phyloP scores from a whole-genome alignment of 768 basidiomycete species.

The Tulasnella sp. region DNA sequence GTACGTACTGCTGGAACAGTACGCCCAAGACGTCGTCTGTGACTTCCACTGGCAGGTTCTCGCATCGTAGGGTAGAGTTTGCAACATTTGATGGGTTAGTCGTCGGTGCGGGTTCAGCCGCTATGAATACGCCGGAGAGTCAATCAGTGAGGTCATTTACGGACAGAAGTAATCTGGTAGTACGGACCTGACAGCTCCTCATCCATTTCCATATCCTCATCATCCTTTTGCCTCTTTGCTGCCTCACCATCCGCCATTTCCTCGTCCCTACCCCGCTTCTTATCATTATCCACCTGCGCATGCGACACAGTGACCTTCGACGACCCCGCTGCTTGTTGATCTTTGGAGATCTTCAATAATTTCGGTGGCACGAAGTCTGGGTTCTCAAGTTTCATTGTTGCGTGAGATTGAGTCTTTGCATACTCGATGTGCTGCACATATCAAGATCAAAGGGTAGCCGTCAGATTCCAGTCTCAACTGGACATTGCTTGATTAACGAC shows the following conservation, averaged over 20 bases:
- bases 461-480: conserved; percentile 6
- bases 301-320: conserved; percentile 30
- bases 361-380: conserved; percentile 67
- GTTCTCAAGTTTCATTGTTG: conserved; percentile 69
- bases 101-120: conserved; percentile 28
- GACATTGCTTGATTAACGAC: conserved; percentile 16
- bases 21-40: conserved; percentile 78
- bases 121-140: conserved; percentile 25
- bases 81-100: conserved; percentile 23
- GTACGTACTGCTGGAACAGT: conserved; percentile 80
- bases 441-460: background rate
- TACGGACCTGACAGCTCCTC: conserved; percentile 53
- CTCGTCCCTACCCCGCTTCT: conserved; percentile 47
- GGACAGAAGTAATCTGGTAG: conserved; percentile 30
- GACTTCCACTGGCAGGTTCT: conserved; percentile 85
- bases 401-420: conserved; percentile 81
- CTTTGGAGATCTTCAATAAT: conserved; percentile 5
- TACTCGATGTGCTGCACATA: conserved; percentile 76
- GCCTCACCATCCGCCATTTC: conserved; percentile 44
- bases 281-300: conserved; percentile 44
- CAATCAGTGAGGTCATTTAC: conserved; percentile 23
- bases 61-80: conserved; percentile 49
- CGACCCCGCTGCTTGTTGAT: conserved; percentile 22
- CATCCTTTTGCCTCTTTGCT: conserved; percentile 61
- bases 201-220: conserved; percentile 90